Base-by-base conservation (phyloP, 192 early-diverging fungal species). In the Paraglomus brasilianum region DNA sequence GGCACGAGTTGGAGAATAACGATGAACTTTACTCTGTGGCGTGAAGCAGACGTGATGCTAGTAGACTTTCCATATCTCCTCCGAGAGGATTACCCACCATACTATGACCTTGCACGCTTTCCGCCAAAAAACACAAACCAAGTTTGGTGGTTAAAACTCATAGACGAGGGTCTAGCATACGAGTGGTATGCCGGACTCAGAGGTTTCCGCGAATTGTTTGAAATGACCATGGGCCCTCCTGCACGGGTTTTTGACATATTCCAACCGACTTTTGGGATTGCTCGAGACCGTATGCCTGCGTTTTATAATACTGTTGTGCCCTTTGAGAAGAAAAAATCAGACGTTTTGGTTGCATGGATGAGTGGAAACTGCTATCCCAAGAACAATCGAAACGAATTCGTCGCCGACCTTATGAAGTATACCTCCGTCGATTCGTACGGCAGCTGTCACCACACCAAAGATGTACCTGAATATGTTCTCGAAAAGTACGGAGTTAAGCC, bases 401-500 rank as follows among this genome's bases (percentile, higher is more conserved):
- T 77, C 44, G 15, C 45, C 0, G 39, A 61, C 1, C 22, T 77
- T 41, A 64, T 77, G 50, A 41, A 62, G 5, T 52, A 64, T 15
- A 65, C 44, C 14, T 66, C 53, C 5, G 75, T 69, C 8, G 72
- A 77, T 19, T 77, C 75, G 1, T 77, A 70, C 41, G 72, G 75
- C 43, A 21, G 14, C 15, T 77, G 75, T 59, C 30, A 53, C 8
- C 47, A 66, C 30, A 77, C 66, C 51, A 71, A 65, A 24, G 67
- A 65, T 4, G 14, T 73, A 8, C 72, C 71, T 17, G 43, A 72
- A 8, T 51, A 59, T 15, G 42, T 59, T 59, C 15, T 24, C 39
- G 38, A 39, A 36, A 59, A 59, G 36, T 59, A 59, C 42, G 38
- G 57, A 13, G 0, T 59, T 3, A 30, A 38, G 55, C 2, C 55